A percentile compares a stretch with the other conserved stretches of the same genome.
Evolutionary conservation across 2,329 filamentous ascomycete species (phyloP).

Genomic region (Ambrosiella cleistominuta): DNA sequence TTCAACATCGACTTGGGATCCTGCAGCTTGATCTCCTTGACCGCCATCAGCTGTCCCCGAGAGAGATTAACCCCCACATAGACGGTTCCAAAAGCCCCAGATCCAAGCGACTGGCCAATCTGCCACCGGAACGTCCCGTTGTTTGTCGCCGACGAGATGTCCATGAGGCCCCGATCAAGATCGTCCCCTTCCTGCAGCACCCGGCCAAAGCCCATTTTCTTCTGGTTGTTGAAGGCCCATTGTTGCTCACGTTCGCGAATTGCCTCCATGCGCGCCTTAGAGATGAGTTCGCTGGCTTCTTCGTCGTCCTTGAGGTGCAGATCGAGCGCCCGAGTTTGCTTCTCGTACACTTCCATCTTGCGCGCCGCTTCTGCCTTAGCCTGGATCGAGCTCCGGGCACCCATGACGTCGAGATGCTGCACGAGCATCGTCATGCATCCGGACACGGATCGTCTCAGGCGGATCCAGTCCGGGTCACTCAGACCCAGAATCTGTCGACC

Average conservation of each 20-base stretch:
- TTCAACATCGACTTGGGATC: conserved; percentile 91
- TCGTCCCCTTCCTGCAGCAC: conserved; percentile 92
- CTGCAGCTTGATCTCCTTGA: conserved; percentile 87
- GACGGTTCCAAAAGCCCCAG: conserved; percentile 91
- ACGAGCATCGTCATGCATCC: conserved; percentile 96
- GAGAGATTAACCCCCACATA: conserved; percentile 96
- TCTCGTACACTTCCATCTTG: conserved; percentile 51
- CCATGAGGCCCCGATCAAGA: conserved; percentile 84
- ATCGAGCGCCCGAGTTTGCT: conserved; percentile 59
- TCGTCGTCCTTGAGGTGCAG: conserved; percentile 60
- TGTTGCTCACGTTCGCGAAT: conserved; percentile 61
- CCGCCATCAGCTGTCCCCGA: conserved; percentile 89
- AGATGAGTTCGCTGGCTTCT: conserved; percentile 61
- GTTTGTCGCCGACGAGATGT: conserved; percentile 80
- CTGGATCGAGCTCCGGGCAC: conserved; percentile 78
- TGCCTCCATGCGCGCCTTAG: conserved; percentile 55
- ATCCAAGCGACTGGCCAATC: conserved; percentile 94
- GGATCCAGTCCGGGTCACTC: conserved; percentile 71
- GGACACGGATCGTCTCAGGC: conserved; percentile 70
- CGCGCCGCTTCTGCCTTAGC: conserved; percentile 87
- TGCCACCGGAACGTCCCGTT: conserved; percentile 96
- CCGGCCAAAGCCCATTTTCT: conserved; percentile 71
- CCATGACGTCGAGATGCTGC: conserved; percentile 98
- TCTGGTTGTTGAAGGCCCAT: conserved; percentile 62
- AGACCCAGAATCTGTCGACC: conserved; percentile 86